These are phyloP conservation scores for Drechslera avenae DNA, from an alignment of 2,329 filamentous ascomycete species.

Conservation along the genomic window DNA sequence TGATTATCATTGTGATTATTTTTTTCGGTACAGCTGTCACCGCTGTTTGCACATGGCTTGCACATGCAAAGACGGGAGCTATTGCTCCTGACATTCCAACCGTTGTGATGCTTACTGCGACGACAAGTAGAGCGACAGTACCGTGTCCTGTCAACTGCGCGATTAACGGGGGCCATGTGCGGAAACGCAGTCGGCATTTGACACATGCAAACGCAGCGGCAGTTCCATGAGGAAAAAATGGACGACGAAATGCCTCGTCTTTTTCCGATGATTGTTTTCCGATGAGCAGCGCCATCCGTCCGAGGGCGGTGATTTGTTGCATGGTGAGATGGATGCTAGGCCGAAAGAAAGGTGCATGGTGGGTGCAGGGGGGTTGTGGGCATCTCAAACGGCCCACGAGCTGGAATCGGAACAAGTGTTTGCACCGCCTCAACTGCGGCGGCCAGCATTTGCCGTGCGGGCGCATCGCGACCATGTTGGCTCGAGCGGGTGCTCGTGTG, in stretches of 20 bases:
- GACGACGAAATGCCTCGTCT: slow-evolving; percentile 30
- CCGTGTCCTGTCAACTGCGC: neutral
- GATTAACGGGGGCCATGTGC: slow-evolving; percentile 7
- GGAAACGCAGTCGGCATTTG: slow-evolving; percentile 17
- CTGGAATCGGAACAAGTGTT: slow-evolving; percentile 36
- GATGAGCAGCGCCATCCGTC: slow-evolving; percentile 26
- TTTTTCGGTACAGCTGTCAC: neutral
- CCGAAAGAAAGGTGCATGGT: slow-evolving; percentile 5
- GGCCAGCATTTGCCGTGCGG: slow-evolving; percentile 12
- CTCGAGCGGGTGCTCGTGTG: no score
- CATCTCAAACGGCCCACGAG: slow-evolving; percentile 27
- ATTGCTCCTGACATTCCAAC: neutral
- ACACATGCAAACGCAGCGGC: slow-evolving; percentile 4
- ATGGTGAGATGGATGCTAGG: slow-evolving; percentile 12
- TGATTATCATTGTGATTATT: no score
- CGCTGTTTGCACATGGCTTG: no score
- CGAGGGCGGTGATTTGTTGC: slow-evolving; percentile 25
- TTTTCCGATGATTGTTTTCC: slow-evolving; percentile 14
- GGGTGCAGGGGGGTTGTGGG: slow-evolving; percentile 22
- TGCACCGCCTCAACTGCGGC: slow-evolving; percentile 31
- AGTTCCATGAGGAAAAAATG: neutral
- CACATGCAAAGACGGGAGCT: no score
- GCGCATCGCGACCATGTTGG: no score
- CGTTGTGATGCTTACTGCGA: neutral
- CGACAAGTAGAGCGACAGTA: neutral